These are phyloP conservation scores for Akanthomyces dipterigenus DNA, from an alignment of 2,329 filamentous ascomycete species.

Conservation along the genomic window DNA sequence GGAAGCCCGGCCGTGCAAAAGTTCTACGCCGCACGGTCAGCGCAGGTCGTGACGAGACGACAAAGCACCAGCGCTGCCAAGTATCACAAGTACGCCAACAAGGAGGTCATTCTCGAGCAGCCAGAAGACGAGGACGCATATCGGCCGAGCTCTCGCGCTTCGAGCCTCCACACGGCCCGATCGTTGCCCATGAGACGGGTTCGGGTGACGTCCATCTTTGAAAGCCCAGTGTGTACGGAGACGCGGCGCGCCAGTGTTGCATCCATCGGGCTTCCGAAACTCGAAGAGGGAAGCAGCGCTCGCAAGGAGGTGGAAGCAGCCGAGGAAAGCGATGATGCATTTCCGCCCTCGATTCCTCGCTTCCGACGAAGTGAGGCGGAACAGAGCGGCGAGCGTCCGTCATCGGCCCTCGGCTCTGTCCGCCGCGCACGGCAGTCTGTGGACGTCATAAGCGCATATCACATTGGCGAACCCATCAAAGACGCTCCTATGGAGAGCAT, in stretches of 20 bases:
- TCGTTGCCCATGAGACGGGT: neutral
- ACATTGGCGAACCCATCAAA: neutral
- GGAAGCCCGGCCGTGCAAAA: conserved; percentile 27
- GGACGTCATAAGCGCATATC: neutral
- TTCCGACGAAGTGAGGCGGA: neutral
- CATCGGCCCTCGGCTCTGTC: conserved; percentile 1
- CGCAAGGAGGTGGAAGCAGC: neutral
- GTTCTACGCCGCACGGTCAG: conserved; percentile 25
- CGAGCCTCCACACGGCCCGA: neutral
- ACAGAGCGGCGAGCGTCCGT: neutral
- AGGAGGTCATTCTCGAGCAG: neutral
- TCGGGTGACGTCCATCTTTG: neutral
- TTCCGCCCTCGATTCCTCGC: conserved; percentile 4
- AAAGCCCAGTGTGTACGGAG: neutral
- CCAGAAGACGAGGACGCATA: neutral
- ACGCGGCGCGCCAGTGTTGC: neutral
- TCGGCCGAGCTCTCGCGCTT: neutral
- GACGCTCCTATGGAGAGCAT: neutral
- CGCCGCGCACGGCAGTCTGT: conserved; percentile 5
- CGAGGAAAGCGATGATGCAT: conserved; percentile 4
- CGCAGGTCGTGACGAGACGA: neutral
- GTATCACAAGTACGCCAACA: neutral
- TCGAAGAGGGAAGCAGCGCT: neutral
- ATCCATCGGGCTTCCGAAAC: neutral
- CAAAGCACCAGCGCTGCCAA: neutral